Percentiles rank a stretch among this genome's conserved stretches.
Conservation (phyloP, 495 filamentous ascomycete species). For the Articulospora tetracladia region DNA sequence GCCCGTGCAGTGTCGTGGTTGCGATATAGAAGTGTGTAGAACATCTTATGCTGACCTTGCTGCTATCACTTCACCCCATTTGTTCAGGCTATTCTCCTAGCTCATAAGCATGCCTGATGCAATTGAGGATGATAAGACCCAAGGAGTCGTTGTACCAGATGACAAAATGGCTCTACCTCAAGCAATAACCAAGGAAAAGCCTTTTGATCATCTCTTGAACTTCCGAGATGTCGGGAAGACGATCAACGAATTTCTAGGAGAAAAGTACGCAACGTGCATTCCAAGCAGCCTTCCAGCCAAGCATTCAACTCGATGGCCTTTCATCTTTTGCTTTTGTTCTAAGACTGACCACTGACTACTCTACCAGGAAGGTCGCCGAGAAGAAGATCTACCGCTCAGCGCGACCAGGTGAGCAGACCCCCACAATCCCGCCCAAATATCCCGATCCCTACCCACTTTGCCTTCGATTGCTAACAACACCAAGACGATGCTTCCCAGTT, state of each 20-base stretch:
- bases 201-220: constrained; percentile 68
- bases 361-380: constrained; percentile 57
- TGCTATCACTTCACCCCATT: not conserved
- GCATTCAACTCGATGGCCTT: not conserved
- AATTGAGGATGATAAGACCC: not conserved
- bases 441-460: constrained; percentile 7
- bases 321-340: not conserved
- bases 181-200: not conserved
- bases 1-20: too few species aligned
- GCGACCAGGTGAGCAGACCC: constrained; percentile 47
- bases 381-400: constrained; percentile 73
- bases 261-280: constrained; percentile 44
- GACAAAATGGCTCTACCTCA: not conserved
- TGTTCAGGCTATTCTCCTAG: not conserved
- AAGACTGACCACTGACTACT: not conserved
- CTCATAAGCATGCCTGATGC: not conserved
- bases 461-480: not conserved
- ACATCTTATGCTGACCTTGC: not conserved
- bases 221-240: constrained; percentile 81
- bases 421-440: not conserved
- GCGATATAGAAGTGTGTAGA: not conserved
- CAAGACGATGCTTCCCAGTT: constrained; percentile 64
- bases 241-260: constrained; percentile 56
- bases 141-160: not conserved
- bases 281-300: not conserved